Percentiles rank a stretch among this genome's conserved stretches.
phyloP scores from a whole-genome alignment of 1,284 basidiomycete genomes.

The Phylloporus sp. region DNA sequence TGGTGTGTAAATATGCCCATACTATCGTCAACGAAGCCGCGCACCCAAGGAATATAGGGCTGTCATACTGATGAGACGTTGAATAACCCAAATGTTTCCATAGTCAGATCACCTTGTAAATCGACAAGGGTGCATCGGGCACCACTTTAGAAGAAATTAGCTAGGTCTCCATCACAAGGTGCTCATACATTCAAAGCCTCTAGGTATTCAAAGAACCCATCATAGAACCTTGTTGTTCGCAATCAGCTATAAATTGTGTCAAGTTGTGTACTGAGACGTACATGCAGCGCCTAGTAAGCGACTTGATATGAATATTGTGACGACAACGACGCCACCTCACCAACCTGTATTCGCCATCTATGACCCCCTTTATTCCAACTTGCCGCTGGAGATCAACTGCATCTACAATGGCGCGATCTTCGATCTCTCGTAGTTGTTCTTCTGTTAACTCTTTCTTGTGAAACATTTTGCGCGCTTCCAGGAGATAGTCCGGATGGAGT shows the following conservation, averaged over 20 bases:
- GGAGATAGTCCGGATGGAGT: constrained; percentile 60
- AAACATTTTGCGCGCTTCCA: constrained; percentile 52
- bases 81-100: neutral
- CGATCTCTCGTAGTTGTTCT: constrained; percentile 52
- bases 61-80: constrained; percentile 6
- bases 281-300: constrained; percentile 31
- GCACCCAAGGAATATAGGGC: constrained; percentile 56
- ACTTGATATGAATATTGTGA: constrained; percentile 14
- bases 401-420: constrained; percentile 62
- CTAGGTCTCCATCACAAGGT: neutral
- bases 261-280: constrained; percentile 15
- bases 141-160: constrained; percentile 19
- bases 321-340: constrained; percentile 55
- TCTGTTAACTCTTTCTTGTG: constrained; percentile 50
- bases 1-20: constrained; percentile 4
- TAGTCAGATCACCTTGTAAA: constrained; percentile 31
- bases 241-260: neutral
- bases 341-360: constrained; percentile 65
- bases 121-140: constrained; percentile 30
- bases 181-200: constrained; percentile 35
- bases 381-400: constrained; percentile 60
- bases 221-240: constrained; percentile 29
- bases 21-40: constrained; percentile 50
- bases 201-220: constrained; percentile 36
- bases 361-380: constrained; percentile 62